These are phyloP conservation scores for Erucastrum elatum DNA, from an alignment of 345 rosid species.

Conservation along the genomic window DNA sequence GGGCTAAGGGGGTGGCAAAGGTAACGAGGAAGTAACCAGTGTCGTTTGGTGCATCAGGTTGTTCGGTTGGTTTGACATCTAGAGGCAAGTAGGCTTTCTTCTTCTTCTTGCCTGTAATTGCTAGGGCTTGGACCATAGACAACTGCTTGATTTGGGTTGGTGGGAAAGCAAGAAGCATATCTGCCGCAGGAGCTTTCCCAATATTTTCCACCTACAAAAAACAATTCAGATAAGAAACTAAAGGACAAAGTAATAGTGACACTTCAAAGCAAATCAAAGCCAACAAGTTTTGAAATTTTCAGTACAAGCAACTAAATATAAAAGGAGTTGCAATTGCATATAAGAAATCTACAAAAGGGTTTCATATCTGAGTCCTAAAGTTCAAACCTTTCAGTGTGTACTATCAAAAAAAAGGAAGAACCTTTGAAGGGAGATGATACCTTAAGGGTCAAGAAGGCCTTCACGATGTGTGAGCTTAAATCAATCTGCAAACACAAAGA, in stretches of 20 bases:
- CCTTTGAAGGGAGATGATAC: conserved; percentile 39
- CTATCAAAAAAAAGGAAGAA: background rate
- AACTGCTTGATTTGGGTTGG: conserved; percentile 67
- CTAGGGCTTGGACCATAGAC: conserved; percentile 76
- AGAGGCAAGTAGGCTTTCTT: conserved; percentile 64
- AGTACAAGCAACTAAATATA: background rate
- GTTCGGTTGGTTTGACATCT: conserved; percentile 61
- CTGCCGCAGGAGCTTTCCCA: conserved; percentile 63
- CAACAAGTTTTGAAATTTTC: background rate
- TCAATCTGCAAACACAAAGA: conserved; percentile 73
- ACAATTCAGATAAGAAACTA: conserved; percentile 13
- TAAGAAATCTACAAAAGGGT: background rate
- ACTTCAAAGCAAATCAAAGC: conserved; percentile 2
- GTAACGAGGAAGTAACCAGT: conserved; percentile 55
- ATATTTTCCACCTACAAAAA: conserved; percentile 70
- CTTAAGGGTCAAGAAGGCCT: conserved; percentile 84
- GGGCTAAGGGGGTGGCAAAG: conserved; percentile 57
- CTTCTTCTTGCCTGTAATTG: conserved; percentile 68
- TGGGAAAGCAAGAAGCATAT: conserved; percentile 83
- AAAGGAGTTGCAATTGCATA: background rate
- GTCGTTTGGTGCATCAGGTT: conserved; percentile 75
- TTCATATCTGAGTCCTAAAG: background rate
- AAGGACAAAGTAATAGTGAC: background rate
- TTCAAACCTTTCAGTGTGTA: background rate
- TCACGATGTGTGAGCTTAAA: conserved; percentile 80